phyloP scores from a whole-genome alignment of 2,329 filamentous ascomycete species.

The Colletotrichum sansevieriae region DNA sequence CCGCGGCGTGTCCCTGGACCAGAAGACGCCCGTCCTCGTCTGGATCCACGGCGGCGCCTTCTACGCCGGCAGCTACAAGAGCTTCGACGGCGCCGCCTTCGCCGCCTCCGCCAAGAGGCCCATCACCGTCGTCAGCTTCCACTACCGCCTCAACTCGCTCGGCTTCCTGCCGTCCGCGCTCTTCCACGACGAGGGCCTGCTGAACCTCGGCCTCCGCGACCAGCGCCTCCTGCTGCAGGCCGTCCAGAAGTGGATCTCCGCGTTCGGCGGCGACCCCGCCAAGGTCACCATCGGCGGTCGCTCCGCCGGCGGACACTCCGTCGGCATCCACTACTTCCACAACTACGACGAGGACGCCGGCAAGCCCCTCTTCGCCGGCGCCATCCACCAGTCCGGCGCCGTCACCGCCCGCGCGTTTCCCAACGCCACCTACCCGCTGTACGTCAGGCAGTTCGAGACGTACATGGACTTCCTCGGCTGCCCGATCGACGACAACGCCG shows the following conservation, averaged over 20 bases:
- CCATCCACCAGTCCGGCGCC: slow-evolving; percentile 73
- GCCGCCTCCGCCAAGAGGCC: slow-evolving; percentile 57
- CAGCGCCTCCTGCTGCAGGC: slow-evolving; percentile 72
- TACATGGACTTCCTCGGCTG: slow-evolving; percentile 69
- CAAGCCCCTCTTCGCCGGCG: slow-evolving; percentile 73
- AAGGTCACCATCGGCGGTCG: slow-evolving; percentile 77
- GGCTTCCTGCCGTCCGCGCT: slow-evolving; percentile 72
- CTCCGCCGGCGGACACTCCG: slow-evolving; percentile 70
- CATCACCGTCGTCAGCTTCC: slow-evolving; percentile 73
- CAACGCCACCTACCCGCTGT: slow-evolving; percentile 56
- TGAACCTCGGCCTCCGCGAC: slow-evolving; percentile 72
- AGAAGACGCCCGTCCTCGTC: slow-evolving; percentile 54
- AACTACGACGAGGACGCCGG: slow-evolving; percentile 72
- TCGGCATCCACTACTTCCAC: slow-evolving; percentile 72
- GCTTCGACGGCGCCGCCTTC: slow-evolving; percentile 53
- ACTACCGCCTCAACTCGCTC: slow-evolving; percentile 73
- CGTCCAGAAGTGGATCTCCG: slow-evolving; percentile 73
- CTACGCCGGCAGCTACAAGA: slow-evolving; percentile 49
- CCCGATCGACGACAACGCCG: slow-evolving; percentile 59
- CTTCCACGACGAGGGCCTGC: slow-evolving; percentile 64
- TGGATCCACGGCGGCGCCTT: slow-evolving; percentile 58
- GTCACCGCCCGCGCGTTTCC: slow-evolving; percentile 54
- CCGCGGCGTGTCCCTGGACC: slow-evolving; percentile 48
- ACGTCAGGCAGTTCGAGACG: slow-evolving; percentile 62
- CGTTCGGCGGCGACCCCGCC: slow-evolving; percentile 75